Base-by-base conservation (phyloP, 2,329 filamentous ascomycete genomes). In the Didymella sp. region DNA sequence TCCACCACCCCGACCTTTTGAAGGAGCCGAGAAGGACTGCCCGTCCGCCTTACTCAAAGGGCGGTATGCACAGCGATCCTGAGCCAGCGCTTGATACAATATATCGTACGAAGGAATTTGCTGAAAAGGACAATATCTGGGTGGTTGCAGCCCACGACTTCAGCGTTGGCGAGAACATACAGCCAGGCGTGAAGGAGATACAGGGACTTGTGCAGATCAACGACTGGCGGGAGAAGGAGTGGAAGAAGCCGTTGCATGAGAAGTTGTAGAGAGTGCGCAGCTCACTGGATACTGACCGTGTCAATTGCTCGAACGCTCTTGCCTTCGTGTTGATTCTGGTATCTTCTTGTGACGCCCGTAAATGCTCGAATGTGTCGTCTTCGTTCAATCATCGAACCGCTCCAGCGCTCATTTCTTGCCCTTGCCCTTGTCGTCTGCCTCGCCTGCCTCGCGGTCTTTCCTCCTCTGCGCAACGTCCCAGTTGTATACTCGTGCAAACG, bases 401-500 rank as follows among this genome's bases (percentile, higher is more conserved):
- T 15, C 37, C 37, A 19, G 24, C 28, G n/a, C 40, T 66, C 58
- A 71, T 45, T 64, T 68, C 38, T 68, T 69, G 31, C 62, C 61
- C 22, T 64, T 58, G 13, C 64, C 63, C 54, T 70, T 73, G 54
- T 77, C 76, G 49, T 76, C 77, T 73, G 80, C 78, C 37, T 82
- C 79, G 15, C 70, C 73, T 8, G 60, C 66, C 35, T 89, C 87
- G 76, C 92, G 95, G 59, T 96, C 92, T 81, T 96, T 97, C 67
- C 95, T 84, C 79, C 96, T 91, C 81, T 96, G 91, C 40, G 94
- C 91, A 4, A 99, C 92, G 72, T 99, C 95, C 94, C 95, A 98
- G 78, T 99, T 99, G 78, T 99, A 98, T n/a, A 99, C 93, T 63
- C 95, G 85, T 21, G 95, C 95, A 37, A 94, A 92, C 4, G 95